Conservation (phyloP, 2,329 filamentous ascomycete genomes). For the Xylaria sp. region DNA sequence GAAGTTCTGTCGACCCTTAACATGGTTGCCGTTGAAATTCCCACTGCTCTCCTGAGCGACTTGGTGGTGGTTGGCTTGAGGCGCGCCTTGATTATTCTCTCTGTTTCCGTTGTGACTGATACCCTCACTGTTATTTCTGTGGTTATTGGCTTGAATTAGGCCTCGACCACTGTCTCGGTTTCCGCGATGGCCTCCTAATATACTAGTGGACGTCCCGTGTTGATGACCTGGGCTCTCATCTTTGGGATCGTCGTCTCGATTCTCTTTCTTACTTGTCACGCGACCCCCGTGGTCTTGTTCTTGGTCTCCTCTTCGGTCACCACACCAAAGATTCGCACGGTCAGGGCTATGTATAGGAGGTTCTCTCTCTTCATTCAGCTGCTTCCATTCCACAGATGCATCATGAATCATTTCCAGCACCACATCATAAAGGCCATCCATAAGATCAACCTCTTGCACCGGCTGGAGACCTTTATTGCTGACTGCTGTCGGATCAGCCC, state of each 20-base stretch:
- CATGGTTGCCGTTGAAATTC: not conserved
- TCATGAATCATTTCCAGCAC: not conserved
- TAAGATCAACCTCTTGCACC: not conserved
- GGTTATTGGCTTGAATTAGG: not conserved
- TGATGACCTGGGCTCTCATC: not conserved
- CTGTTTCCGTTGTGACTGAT: not conserved
- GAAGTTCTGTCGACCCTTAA: not conserved
- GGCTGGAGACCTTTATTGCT: not conserved
- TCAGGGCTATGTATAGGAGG: not conserved
- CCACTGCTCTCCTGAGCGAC: not conserved
- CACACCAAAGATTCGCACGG: not conserved
- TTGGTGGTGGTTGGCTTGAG: not conserved
- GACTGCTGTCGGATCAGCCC: slow-evolving; percentile 19
- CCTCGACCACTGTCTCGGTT: not conserved
- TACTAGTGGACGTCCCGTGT: not conserved
- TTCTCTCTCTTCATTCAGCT: not conserved
- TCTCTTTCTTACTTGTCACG: not conserved
- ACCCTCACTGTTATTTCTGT: not conserved
- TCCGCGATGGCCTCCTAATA: not conserved
- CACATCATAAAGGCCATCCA: not conserved
- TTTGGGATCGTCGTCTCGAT: not conserved
- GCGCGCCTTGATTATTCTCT: not conserved
- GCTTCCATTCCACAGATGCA: not conserved
- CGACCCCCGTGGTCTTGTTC: not conserved
- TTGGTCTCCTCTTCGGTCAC: not conserved